phyloP scores from a whole-genome alignment of 1,139 yeast genomes.

The Kodamaea anthophila region DNA sequence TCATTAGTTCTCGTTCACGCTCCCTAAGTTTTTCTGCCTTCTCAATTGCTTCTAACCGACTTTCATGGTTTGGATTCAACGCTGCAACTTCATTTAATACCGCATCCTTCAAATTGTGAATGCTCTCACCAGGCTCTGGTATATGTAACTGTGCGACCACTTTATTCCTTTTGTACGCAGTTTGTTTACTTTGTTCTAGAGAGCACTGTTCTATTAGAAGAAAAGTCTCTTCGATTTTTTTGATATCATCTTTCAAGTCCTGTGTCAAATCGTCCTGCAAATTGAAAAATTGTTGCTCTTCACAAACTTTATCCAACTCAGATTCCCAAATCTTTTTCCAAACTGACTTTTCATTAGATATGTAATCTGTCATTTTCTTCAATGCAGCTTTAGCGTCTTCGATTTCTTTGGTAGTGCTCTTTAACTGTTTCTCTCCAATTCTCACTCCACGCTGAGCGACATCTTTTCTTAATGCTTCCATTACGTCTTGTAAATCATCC shows the following conservation, averaged over 20 bases:
- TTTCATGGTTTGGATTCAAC: slow-evolving; percentile 76
- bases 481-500: slow-evolving; percentile 87
- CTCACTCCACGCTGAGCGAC: slow-evolving; percentile 90
- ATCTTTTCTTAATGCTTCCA: slow-evolving; percentile 86
- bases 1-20: slow-evolving; percentile 57
- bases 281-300: slow-evolving; percentile 87
- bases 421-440: slow-evolving; percentile 70
- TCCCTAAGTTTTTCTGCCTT: slow-evolving; percentile 79
- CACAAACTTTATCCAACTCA: slow-evolving; percentile 84
- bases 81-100: slow-evolving; percentile 75
- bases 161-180: slow-evolving; percentile 26
- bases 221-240: slow-evolving; percentile 75
- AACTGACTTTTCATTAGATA: slow-evolving; percentile 64
- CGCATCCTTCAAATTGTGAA: slow-evolving; percentile 70
- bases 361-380: slow-evolving; percentile 51
- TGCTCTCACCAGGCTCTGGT: slow-evolving; percentile 62
- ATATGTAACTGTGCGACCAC: slow-evolving; percentile 38
- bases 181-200: slow-evolving; percentile 55
- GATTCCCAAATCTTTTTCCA: slow-evolving; percentile 94
- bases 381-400: slow-evolving; percentile 50
- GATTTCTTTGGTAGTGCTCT: slow-evolving; percentile 60
- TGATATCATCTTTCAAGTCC: slow-evolving; percentile 76
- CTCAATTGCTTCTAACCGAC: slow-evolving; percentile 80
- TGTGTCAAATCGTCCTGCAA: slow-evolving; percentile 80
- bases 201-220: slow-evolving; percentile 77